Evolutionary conservation across 2,329 filamentous ascomycete genomes (phyloP), one percentile per base, ranked within the genome.

Genomic region (Plenodomus tracheiphilus): DNA sequence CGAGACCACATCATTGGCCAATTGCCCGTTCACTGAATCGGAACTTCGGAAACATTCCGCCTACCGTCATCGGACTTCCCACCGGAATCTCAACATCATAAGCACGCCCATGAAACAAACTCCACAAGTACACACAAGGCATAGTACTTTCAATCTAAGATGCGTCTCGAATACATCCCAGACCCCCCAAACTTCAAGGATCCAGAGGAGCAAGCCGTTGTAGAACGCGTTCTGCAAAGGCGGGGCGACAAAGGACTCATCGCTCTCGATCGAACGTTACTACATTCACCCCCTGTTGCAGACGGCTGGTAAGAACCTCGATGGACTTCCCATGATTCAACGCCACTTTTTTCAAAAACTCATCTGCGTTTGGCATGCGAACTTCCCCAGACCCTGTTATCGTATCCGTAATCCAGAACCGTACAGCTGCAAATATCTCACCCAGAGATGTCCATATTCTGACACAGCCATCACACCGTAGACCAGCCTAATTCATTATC

Each of bases 291-390:
- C 36, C 77, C 79, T 2, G 74, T 84, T 13, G 75, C 81, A 36
- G 79, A 83, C 62, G 81, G 81, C 45, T 84, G 81, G 76, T 73
- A 46, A 58, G 62, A n/a, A n/a, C n/a, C n/a, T n/a, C n/a, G n/a
- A n/a, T n/a, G n/a, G n/a, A n/a, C n/a, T n/a, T n/a, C n/a, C n/a
- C n/a, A n/a, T n/a, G n/a, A n/a, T n/a, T n/a, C n/a, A n/a, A n/a
- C n/a, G n/a, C n/a, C n/a, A n/a, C n/a, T n/a, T n/a, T n/a, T n/a
- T n/a, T n/a, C n/a, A n/a, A n/a, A n/a, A n/a, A n/a, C n/a, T n/a
- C n/a, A n/a, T n/a, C n/a, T n/a, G n/a, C n/a, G n/a, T n/a, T n/a
- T n/a, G n/a, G n/a, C n/a, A n/a, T n/a, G n/a, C n/a, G n/a, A n/a
- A n/a, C n/a, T n/a, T n/a, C n/a, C n/a, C n/a, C n/a, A n/a, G n/a